These are phyloP conservation scores for Tilletia walkeri DNA, from an alignment of 1,284 basidiomycete species.

Conservation along the genomic window DNA sequence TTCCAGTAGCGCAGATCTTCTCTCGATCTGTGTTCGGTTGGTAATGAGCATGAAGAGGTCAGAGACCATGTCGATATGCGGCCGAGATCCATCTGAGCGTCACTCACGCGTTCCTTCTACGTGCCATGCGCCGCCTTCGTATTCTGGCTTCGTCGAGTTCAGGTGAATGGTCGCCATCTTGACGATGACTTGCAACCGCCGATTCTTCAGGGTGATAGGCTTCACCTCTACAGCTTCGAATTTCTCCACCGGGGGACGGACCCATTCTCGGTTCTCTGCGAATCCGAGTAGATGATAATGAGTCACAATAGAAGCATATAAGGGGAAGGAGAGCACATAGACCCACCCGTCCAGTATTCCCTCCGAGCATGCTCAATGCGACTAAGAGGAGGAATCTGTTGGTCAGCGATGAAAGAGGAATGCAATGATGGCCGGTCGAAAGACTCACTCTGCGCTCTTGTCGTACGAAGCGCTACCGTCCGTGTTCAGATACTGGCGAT, in stretches of 20 bases:
- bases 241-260: slow-evolving; percentile 27
- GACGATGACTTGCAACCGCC: slow-evolving; percentile 61
- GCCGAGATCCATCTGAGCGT: neutral
- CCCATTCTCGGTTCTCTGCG: slow-evolving; percentile 56
- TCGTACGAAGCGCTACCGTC: neutral
- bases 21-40: slow-evolving; percentile 8
- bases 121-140: slow-evolving; percentile 61
- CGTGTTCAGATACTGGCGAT: neutral
- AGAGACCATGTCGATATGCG: neutral
- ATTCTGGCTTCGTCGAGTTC: slow-evolving; percentile 59
- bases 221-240: slow-evolving; percentile 53
- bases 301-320: slow-evolving; percentile 37
- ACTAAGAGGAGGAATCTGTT: neutral
- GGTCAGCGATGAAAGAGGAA: neutral
- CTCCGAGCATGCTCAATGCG: slow-evolving; percentile 22
- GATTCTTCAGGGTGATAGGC: slow-evolving; percentile 10
- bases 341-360: slow-evolving; percentile 39
- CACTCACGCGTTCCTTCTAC: slow-evolving; percentile 56
- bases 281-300: slow-evolving; percentile 35
- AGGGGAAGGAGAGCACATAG: slow-evolving; percentile 42
- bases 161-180: slow-evolving; percentile 59
- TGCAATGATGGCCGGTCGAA: neutral
- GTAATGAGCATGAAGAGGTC: neutral
- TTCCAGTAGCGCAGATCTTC: slow-evolving; percentile 21
- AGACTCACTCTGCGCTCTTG: neutral